Conservation (phyloP, 495 filamentous ascomycete genomes). For the Neurospora sp. region DNA sequence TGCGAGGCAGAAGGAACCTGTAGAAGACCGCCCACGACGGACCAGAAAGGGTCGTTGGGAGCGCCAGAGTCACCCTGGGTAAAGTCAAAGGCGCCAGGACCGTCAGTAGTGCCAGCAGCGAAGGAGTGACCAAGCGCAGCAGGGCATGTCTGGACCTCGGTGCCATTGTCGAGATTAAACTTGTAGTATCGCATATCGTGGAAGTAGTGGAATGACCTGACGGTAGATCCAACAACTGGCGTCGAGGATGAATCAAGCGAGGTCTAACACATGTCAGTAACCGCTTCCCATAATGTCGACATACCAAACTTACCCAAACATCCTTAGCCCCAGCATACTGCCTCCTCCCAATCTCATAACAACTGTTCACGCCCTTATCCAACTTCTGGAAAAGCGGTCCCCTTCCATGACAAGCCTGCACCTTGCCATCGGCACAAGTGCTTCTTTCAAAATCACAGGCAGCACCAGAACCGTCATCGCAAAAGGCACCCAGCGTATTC, state of each 20-base stretch:
- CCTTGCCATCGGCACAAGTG: conserved; percentile 64
- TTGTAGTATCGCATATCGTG: conserved; percentile 49
- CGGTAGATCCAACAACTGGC: conserved; percentile 36
- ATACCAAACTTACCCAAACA: conserved; percentile 40
- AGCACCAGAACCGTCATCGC: conserved; percentile 61
- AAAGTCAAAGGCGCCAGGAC: conserved; percentile 89
- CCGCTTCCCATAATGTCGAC: not conserved
- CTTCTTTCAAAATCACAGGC: conserved; percentile 59
- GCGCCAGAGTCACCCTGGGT: conserved; percentile 67
- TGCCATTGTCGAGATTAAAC: conserved; percentile 69
- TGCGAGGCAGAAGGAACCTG: conserved; percentile 63
- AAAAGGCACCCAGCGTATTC: conserved; percentile 77
- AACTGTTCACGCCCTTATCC: conserved; percentile 61
- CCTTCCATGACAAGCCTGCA: conserved; percentile 68
- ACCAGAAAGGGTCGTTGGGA: conserved; percentile 74
- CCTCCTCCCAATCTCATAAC: conserved; percentile 60
- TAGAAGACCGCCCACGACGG: conserved; percentile 61
- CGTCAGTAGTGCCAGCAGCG: conserved; percentile 86
- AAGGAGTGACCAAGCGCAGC: conserved; percentile 91
- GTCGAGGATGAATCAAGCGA: conserved; percentile 33
- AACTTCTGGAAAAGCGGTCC: conserved; percentile 63
- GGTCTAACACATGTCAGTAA: conserved; percentile 16
- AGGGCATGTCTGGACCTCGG: conserved; percentile 65
- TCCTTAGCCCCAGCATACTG: conserved; percentile 55
- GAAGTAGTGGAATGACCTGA: conserved; percentile 58